Base-by-base conservation (phyloP, 768 basidiomycete genomes). In the Sporobolomyces phaffii region DNA sequence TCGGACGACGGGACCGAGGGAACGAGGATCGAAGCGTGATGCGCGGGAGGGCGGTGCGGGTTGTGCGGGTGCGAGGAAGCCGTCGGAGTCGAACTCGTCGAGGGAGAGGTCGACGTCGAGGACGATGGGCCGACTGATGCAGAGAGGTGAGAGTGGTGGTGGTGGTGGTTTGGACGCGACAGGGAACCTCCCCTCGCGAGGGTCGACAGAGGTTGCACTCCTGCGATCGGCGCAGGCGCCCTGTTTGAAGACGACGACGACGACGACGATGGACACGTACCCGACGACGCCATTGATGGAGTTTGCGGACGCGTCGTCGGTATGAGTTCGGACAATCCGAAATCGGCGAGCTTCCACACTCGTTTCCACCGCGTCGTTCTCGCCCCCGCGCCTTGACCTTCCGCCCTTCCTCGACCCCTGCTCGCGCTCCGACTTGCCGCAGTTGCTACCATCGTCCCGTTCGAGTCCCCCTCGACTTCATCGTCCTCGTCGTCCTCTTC, bases 341-440 rank as follows among this genome's bases (percentile, higher is more conserved):
- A 92, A 79, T 93, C 91, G 48, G 81, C 81, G 36, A 94, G 87
- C 75, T 85, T 85, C 80, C 90, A 91, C n/a, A 86, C 82, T 10
- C 60, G n/a, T 31, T 33, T 41, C 56, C 28, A 45, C 10, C 36
- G 61, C 34, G 33, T 38, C 20, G 17, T 89, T 8, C 13, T 47
- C 36, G 40, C 31, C n/a, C 33, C 26, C 13, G 11, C 31, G 26
- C n/a, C 24, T 20, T 41, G 26, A 18, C 49, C 24, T 7, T 6
- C 1, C 15, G 29, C 2, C 31, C 34, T n/a, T 3, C 33, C 41
- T 6, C 54, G 26, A 34, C 26, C n/a, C 38, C 22, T 18, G 22
- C 29, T 44, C 50, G n/a, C 20, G 24, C 38, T 40, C 29, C 7
- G 26, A 22, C 52, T 36, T n/a, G n/a, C n/a, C n/a, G n/a, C n/a